Conservation (phyloP, 495 filamentous ascomycete genomes). For the Daldinia concentrica region DNA sequence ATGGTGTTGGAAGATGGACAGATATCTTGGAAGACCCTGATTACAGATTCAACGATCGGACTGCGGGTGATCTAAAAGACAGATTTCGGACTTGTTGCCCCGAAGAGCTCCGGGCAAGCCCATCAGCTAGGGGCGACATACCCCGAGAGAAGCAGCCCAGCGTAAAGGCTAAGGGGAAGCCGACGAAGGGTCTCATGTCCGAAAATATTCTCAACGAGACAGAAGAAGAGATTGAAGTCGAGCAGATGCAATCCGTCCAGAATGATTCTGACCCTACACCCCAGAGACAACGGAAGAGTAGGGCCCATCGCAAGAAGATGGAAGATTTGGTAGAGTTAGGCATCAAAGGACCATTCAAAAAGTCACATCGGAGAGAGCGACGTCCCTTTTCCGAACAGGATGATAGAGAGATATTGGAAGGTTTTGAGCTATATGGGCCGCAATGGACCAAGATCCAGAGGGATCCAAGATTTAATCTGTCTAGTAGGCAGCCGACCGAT, state of each 20-base stretch:
- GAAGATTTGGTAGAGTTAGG: slow-evolving; percentile 66
- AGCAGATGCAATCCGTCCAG: slow-evolving; percentile 33
- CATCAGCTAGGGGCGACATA: slow-evolving; percentile 26
- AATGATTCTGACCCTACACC: slow-evolving; percentile 43
- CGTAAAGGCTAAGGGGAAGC: slow-evolving; percentile 36
- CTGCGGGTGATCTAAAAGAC: slow-evolving; percentile 86
- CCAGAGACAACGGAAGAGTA: slow-evolving; percentile 54
- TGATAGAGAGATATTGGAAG: slow-evolving; percentile 78
- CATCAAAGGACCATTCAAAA: slow-evolving; percentile 63
- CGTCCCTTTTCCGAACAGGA: slow-evolving; percentile 77
- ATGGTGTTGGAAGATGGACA: slow-evolving; percentile 90
- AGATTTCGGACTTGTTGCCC: slow-evolving; percentile 83
- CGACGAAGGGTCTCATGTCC: slow-evolving; percentile 52
- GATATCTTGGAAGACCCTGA: slow-evolving; percentile 79
- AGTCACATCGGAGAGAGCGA: slow-evolving; percentile 62
- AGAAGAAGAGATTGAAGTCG: slow-evolving; percentile 43
- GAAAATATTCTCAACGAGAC: slow-evolving; percentile 60
- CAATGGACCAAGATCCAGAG: slow-evolving; percentile 83
- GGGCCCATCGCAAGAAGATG: slow-evolving; percentile 63
- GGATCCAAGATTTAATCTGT: slow-evolving; percentile 72
- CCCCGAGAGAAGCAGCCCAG: slow-evolving; percentile 26
- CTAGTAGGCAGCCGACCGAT: slow-evolving; percentile 76
- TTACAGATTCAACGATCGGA: slow-evolving; percentile 78
- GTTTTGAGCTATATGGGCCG: slow-evolving; percentile 77
- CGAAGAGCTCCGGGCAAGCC: slow-evolving; percentile 55